Evolutionary conservation across 2,329 filamentous ascomycete genomes (phyloP).

Genomic region (Aspergillus cejpii): DNA sequence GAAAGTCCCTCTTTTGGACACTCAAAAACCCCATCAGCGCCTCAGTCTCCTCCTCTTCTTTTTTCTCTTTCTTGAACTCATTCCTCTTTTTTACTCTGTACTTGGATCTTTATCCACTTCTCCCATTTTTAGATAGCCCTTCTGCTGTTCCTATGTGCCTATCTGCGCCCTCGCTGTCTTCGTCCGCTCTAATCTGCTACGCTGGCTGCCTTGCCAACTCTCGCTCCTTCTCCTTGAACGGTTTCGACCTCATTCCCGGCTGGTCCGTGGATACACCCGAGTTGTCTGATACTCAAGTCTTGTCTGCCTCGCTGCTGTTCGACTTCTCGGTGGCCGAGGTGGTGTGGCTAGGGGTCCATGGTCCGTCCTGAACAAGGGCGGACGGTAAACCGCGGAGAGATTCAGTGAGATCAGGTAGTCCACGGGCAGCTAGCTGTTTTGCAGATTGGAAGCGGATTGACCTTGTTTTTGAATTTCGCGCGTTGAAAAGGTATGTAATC

Average conservation of each 20-base stretch:
- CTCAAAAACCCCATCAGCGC: background rate
- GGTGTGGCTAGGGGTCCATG: slow-evolving; percentile 43
- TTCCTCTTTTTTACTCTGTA: slow-evolving; percentile 3
- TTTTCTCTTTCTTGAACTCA: slow-evolving; percentile 1
- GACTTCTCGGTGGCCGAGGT: slow-evolving; percentile 28
- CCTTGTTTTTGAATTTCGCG: background rate
- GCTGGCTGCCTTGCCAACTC: slow-evolving; percentile 25
- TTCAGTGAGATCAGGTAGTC: slow-evolving; percentile 1
- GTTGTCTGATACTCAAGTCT: slow-evolving; percentile 12
- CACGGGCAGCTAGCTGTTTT: background rate
- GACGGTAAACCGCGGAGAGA: slow-evolving; percentile 41
- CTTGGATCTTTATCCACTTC: slow-evolving; percentile 4
- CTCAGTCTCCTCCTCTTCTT: slow-evolving; percentile 5
- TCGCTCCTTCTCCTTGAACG: slow-evolving; percentile 13
- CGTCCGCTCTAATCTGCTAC: slow-evolving; percentile 22
- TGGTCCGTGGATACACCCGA: slow-evolving; percentile 13
- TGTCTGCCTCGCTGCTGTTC: slow-evolving; percentile 16
- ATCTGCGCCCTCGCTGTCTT: slow-evolving; percentile 27
- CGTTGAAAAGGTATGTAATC: background rate
- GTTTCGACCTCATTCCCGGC: slow-evolving; percentile 11
- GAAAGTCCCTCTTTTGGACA: too few species aligned
- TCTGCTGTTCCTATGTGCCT: slow-evolving; percentile 30
- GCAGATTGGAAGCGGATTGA: background rate
- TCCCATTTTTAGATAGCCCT: background rate
- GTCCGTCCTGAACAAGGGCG: slow-evolving; percentile 49